These are phyloP conservation scores for Aspergillus bombycis DNA, from an alignment of 2,329 filamentous ascomycete species.

Conservation along the genomic window DNA sequence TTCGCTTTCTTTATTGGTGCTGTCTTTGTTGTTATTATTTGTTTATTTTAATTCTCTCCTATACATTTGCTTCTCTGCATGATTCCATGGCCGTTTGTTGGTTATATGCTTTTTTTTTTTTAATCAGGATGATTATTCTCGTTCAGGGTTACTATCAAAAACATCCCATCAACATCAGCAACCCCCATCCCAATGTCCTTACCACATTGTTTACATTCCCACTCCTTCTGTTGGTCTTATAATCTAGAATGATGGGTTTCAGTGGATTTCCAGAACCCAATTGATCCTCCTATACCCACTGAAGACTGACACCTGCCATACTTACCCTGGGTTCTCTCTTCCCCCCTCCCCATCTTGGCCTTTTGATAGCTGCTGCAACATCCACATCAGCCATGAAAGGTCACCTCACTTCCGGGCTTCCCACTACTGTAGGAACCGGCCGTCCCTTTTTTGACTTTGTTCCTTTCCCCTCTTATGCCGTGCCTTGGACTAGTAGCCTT, in stretches of 20 bases:
- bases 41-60: conserved; percentile 5
- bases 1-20: conserved; percentile 7
- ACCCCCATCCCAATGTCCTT: background rate
- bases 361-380: background rate
- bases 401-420: background rate
- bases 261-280: background rate
- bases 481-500: conserved; percentile 7
- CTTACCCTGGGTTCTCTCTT: background rate
- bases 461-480: conserved; percentile 15
- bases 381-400: background rate
- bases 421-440: conserved; percentile 5
- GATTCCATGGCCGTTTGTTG: background rate
- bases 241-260: conserved; percentile 4
- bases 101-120: background rate
- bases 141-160: background rate
- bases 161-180: background rate
- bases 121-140: conserved; percentile 7
- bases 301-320: background rate
- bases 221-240: background rate
- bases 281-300: background rate
- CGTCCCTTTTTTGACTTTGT: conserved; percentile 11
- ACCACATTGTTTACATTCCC: background rate
- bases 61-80: conserved; percentile 7
- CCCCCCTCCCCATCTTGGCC: background rate
- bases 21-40: conserved; percentile 15